These are phyloP conservation scores for Fusarium brachygibbosum DNA, from an alignment of 2,329 filamentous ascomycete genomes.

Conservation along the genomic window DNA sequence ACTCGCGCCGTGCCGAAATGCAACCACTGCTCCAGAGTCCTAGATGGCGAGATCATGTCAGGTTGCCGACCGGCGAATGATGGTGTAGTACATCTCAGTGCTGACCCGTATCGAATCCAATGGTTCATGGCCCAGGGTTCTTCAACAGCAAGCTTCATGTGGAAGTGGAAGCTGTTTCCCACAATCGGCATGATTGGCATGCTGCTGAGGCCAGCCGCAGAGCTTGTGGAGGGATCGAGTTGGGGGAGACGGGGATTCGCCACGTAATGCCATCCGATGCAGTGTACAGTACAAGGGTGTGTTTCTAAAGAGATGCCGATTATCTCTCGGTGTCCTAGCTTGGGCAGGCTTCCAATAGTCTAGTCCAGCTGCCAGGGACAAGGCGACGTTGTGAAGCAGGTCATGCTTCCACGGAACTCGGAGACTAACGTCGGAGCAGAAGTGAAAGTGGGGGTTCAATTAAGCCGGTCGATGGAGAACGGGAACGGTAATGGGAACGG, in stretches of 20 bases:
- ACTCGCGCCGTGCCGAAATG: slow-evolving; percentile 36
- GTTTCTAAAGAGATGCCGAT: slow-evolving; percentile 4
- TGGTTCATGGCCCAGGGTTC: slow-evolving; percentile 8
- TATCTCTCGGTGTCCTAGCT: slow-evolving; percentile 8
- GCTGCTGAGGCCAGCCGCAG: slow-evolving; percentile 39
- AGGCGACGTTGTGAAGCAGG: slow-evolving; percentile 27
- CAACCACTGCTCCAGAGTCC: slow-evolving; percentile 14
- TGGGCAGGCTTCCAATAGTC: slow-evolving; percentile 15
- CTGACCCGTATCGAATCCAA: slow-evolving; percentile 17
- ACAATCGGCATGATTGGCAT: slow-evolving; percentile 30
- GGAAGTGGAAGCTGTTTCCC: slow-evolving; percentile 20
- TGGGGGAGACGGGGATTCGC: slow-evolving; percentile 4
- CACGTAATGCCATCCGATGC: slow-evolving; percentile 34
- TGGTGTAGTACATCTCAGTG: slow-evolving; percentile 30
- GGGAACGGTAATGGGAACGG: slow-evolving; percentile 10
- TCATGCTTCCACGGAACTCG: slow-evolving; percentile 25
- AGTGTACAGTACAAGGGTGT: neutral
- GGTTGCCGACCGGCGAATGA: neutral
- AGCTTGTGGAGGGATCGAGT: slow-evolving; percentile 22
- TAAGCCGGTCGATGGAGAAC: slow-evolving; percentile 3
- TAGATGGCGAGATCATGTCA: slow-evolving; percentile 1
- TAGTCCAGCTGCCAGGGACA: slow-evolving; percentile 36
- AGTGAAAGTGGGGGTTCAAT: slow-evolving; percentile 37
- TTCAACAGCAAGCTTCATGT: slow-evolving; percentile 3
- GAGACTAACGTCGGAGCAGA: slow-evolving; percentile 3